These are phyloP conservation scores for Plasmodium gallinaceum DNA, from an alignment of 169 alveolate species.

Conservation along the genomic window DNA sequence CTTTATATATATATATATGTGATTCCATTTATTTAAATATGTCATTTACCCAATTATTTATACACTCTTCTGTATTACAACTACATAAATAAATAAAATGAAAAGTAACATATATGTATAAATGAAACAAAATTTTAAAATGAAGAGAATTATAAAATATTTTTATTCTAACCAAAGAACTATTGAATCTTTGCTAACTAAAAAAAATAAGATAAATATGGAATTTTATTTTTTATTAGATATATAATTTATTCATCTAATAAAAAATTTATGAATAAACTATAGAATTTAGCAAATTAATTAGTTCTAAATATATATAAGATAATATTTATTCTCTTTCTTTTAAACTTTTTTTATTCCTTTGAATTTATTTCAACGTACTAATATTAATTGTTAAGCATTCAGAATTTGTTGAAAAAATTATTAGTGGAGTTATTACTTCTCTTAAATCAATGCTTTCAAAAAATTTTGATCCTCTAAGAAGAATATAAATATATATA, in stretches of 20 bases:
- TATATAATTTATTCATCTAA: background rate
- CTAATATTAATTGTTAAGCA: slow-evolving; percentile 58
- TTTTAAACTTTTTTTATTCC: background rate
- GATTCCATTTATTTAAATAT: background rate
- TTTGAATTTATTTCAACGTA: slow-evolving; percentile 2
- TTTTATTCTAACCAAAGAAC: slow-evolving; percentile 22
- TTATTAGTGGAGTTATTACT: slow-evolving; percentile 47
- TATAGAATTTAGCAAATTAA: background rate
- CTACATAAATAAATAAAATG: slow-evolving; percentile 1
- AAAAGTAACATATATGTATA: slow-evolving; percentile 4
- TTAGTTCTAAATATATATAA: background rate
- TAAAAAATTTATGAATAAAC: background rate
- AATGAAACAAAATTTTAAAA: background rate
- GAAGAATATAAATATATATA: background rate
- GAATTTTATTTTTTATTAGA: background rate
- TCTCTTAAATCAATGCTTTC: slow-evolving; percentile 30
- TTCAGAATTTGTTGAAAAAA: slow-evolving; percentile 64
- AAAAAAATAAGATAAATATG: background rate
- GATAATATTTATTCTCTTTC: background rate
- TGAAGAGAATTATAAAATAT: background rate
- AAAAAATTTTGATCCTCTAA: slow-evolving; percentile 56
- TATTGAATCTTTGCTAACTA: slow-evolving; percentile 64
- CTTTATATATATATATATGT: background rate
- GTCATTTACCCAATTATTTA: slow-evolving; percentile 59
- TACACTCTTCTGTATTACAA: slow-evolving; percentile 53